Percentiles rank a stretch among this genome's conserved stretches.
Evolutionary conservation across 2,329 filamentous ascomycete species (phyloP).

Genomic region (Aspergillus unguis): DNA sequence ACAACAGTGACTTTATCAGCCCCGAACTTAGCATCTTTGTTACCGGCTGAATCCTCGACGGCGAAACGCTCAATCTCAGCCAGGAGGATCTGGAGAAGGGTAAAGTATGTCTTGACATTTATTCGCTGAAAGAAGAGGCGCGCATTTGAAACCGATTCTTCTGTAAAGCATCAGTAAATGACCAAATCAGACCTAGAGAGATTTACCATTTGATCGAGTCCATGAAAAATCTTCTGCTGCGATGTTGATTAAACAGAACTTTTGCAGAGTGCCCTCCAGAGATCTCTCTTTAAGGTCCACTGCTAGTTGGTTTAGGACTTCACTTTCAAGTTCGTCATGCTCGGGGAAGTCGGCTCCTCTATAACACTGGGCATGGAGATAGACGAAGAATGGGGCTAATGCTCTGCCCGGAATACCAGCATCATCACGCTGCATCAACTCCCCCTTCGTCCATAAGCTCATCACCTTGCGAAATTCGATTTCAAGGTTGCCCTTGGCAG

Average conservation of each 20-base stretch:
- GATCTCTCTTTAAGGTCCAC: slow-evolving; percentile 68
- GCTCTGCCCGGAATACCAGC: slow-evolving; percentile 52
- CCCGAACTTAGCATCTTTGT: slow-evolving; percentile 35
- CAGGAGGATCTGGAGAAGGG: slow-evolving; percentile 66
- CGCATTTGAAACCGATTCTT: slow-evolving; percentile 48
- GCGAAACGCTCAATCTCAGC: slow-evolving; percentile 64
- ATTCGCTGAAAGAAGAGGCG: slow-evolving; percentile 66
- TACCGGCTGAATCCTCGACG: slow-evolving; percentile 42
- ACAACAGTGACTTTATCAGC: slow-evolving; percentile 55
- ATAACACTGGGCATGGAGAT: slow-evolving; percentile 80
- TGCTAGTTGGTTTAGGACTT: slow-evolving; percentile 75
- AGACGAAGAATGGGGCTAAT: slow-evolving; percentile 76
- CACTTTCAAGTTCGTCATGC: slow-evolving; percentile 77
- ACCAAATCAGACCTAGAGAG: slow-evolving; percentile 7
- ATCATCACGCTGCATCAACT: slow-evolving; percentile 50
- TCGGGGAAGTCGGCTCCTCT: slow-evolving; percentile 70
- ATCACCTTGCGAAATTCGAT: slow-evolving; percentile 70
- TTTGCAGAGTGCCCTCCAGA: slow-evolving; percentile 65
- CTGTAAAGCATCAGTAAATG: slow-evolving; percentile 29
- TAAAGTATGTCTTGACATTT: slow-evolving; percentile 73
- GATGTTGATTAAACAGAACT: slow-evolving; percentile 82
- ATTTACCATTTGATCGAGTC: slow-evolving; percentile 57
- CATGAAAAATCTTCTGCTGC: slow-evolving; percentile 73
- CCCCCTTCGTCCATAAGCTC: slow-evolving; percentile 54
- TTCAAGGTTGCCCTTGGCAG: slow-evolving; percentile 72